Evolutionary conservation across 768 basidiomycete species (phyloP).

Genomic region (Neoboletus magnificus): DNA sequence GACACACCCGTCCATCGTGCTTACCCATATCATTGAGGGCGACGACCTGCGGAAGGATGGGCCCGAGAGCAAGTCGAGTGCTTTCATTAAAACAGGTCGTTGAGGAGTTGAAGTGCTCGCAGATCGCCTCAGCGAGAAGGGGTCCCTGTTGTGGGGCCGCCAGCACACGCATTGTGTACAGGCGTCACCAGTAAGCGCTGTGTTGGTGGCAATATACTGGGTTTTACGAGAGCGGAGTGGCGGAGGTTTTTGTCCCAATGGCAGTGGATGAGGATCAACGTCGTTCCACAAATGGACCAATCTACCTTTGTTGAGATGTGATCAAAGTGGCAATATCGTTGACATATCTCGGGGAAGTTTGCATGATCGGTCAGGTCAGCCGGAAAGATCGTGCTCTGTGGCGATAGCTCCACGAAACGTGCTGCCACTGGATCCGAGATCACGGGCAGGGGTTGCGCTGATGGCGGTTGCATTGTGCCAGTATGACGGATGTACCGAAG

Average conservation of each 20-base stretch:
- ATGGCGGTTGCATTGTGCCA: slow-evolving; percentile 64
- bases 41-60: slow-evolving; percentile 46
- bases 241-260: too few species aligned
- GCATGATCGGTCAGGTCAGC: slow-evolving; percentile 58
- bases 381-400: slow-evolving; percentile 53
- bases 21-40: slow-evolving; percentile 46
- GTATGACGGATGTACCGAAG: slow-evolving; percentile 55
- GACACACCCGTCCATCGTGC: slow-evolving; percentile 46
- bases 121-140: slow-evolving; percentile 37
- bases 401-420: slow-evolving; percentile 10
- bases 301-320: too few species aligned
- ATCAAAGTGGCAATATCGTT: neutral
- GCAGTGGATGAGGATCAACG: too few species aligned
- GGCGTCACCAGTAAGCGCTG: too few species aligned
- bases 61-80: slow-evolving; percentile 36
- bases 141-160: slow-evolving; percentile 43
- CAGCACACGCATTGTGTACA: slow-evolving; percentile 27
- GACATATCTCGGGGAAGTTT: slow-evolving; percentile 44
- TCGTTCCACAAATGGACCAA: too few species aligned
- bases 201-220: too few species aligned
- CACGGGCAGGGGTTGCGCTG: slow-evolving; percentile 65
- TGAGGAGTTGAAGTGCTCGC: slow-evolving; percentile 41
- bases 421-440: slow-evolving; percentile 67
- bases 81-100: slow-evolving; percentile 34
- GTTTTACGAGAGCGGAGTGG: neutral